These are phyloP conservation scores for Deakozyma indianensis DNA, from an alignment of 805 yeast genomes.

Conservation along the genomic window DNA sequence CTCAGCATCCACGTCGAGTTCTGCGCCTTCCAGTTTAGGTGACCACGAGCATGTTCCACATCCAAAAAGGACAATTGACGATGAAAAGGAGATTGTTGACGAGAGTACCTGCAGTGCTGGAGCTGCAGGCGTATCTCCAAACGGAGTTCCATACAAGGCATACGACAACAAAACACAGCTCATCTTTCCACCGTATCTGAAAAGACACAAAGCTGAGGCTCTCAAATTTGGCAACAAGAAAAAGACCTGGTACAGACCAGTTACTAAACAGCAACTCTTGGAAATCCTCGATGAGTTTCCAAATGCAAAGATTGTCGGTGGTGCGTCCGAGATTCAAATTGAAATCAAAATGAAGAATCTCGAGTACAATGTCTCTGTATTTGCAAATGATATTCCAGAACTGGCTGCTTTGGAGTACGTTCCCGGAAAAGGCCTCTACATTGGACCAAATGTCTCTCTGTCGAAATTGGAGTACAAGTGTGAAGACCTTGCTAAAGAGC, in stretches of 20 bases:
- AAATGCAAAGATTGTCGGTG: constrained; percentile 27
- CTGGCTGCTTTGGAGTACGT: constrained; percentile 21
- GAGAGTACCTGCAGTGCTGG: neutral
- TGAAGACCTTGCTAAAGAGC: constrained; percentile 16
- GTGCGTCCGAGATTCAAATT: constrained; percentile 35
- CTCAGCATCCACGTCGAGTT: neutral
- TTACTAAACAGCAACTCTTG: constrained; percentile 24
- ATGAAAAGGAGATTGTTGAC: constrained; percentile 6
- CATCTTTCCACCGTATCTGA: constrained; percentile 26
- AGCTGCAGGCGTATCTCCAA: constrained; percentile 21
- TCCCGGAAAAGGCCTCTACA: constrained; percentile 27
- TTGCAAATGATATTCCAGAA: constrained; percentile 30
- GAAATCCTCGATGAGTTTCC: constrained; percentile 24
- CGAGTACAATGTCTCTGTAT: constrained; percentile 26
- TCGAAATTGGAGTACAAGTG: constrained; percentile 26
- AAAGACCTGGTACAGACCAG: constrained; percentile 32
- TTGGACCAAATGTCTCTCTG: constrained; percentile 30
- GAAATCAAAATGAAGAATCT: constrained; percentile 31
- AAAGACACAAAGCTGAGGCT: constrained; percentile 17
- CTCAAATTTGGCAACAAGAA: constrained; percentile 23
- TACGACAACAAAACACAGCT: constrained; percentile 27
- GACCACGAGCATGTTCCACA: neutral
- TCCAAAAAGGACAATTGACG: neutral
- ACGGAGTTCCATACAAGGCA: constrained; percentile 27
- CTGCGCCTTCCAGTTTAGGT: neutral